These are phyloP conservation scores for Colletotrichum sp. DNA, from an alignment of 2,329 filamentous ascomycete species.

Conservation along the genomic window DNA sequence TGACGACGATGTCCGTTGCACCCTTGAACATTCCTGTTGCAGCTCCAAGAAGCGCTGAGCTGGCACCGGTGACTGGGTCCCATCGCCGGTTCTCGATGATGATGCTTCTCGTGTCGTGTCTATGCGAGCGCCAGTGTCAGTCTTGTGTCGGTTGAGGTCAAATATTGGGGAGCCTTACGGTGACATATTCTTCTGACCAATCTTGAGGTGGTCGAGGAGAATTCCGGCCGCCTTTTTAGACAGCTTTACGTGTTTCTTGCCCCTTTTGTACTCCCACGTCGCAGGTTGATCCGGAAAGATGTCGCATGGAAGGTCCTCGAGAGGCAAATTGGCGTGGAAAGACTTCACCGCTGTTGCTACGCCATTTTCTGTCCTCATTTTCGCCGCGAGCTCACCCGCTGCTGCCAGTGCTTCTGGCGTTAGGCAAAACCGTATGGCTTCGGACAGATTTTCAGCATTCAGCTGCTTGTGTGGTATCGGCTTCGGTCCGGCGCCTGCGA, in stretches of 20 bases:
- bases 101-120: slow-evolving; percentile 45
- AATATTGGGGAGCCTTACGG: not conserved
- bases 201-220: slow-evolving; percentile 54
- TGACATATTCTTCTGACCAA: slow-evolving; percentile 29
- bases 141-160: no score
- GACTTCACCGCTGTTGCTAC: slow-evolving; percentile 41
- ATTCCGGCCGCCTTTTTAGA: slow-evolving; percentile 59
- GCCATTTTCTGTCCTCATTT: slow-evolving; percentile 40
- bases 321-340: slow-evolving; percentile 42
- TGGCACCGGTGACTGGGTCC: slow-evolving; percentile 33
- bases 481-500: slow-evolving; percentile 44
- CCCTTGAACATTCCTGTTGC: slow-evolving; percentile 15
- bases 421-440: slow-evolving; percentile 39
- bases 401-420: slow-evolving; percentile 30
- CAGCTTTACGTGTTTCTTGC: slow-evolving; percentile 45
- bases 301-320: slow-evolving; percentile 38
- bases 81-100: slow-evolving; percentile 37
- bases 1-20: slow-evolving; percentile 21
- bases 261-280: slow-evolving; percentile 51
- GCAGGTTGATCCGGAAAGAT: slow-evolving; percentile 51
- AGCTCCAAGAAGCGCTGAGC: slow-evolving; percentile 21
- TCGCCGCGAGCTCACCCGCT: slow-evolving; percentile 34
- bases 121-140: not conserved
- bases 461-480: slow-evolving; percentile 41
- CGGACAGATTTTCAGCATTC: slow-evolving; percentile 35